These are phyloP conservation scores for Stylonectria norvegica DNA, from an alignment of 2,329 filamentous ascomycete species.

Conservation along the genomic window DNA sequence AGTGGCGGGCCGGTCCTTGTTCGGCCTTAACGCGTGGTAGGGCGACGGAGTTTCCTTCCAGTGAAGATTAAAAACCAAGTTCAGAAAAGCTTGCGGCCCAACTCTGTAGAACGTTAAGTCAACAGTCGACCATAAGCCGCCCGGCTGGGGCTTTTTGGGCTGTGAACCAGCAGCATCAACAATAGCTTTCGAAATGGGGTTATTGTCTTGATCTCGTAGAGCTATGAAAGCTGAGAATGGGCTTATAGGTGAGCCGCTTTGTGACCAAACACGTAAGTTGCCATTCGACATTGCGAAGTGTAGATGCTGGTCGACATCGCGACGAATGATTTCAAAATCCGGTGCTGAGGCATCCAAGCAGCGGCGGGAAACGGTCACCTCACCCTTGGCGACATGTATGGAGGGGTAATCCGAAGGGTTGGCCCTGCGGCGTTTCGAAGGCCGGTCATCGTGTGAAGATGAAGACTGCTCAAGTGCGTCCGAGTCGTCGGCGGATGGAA, in stretches of 20 bases:
- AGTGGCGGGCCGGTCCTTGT: constrained; percentile 31
- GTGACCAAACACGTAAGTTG: constrained; percentile 18
- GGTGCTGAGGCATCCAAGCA: constrained; percentile 12
- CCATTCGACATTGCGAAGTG: constrained; percentile 12
- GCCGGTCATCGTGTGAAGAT: constrained; percentile 13
- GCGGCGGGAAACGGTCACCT: constrained; percentile 27
- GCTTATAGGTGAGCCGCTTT: constrained; percentile 6
- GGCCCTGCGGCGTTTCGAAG: constrained; percentile 33
- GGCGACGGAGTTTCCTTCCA: constrained; percentile 42
- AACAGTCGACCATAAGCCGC: constrained; percentile 36
- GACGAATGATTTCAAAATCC: constrained; percentile 8
- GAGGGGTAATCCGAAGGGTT: constrained; percentile 10
- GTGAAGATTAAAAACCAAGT: constrained; percentile 35
- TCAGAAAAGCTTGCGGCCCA: constrained; percentile 26
- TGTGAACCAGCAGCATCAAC: constrained; percentile 11
- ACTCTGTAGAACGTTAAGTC: constrained; percentile 30
- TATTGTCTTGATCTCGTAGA: constrained; percentile 21
- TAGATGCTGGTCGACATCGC: constrained; percentile 22
- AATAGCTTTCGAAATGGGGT: constrained; percentile 16
- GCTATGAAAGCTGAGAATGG: constrained; percentile 15
- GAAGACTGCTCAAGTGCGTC: constrained; percentile 8
- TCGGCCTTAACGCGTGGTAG: constrained; percentile 28
- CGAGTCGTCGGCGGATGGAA: constrained; percentile 16
- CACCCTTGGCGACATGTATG: constrained; percentile 26
- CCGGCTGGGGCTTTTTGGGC: constrained; percentile 19